phyloP scores from a whole-genome alignment of 1,284 basidiomycete species.

The Naganishia sp. region DNA sequence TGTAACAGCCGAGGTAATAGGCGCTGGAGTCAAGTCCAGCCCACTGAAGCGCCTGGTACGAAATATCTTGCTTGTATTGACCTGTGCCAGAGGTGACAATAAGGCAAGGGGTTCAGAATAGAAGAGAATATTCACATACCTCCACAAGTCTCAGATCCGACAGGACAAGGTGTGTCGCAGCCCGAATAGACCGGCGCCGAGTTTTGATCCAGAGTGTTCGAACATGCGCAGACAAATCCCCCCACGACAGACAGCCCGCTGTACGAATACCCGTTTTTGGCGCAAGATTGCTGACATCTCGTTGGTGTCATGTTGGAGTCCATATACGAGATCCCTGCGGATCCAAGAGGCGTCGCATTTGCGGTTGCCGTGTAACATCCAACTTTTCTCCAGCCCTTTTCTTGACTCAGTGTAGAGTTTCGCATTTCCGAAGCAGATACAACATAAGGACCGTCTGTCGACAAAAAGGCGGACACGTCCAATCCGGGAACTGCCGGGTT shows the following conservation, averaged over 20 bases:
- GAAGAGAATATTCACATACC: conserved; percentile 2
- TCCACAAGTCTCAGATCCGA: conserved; percentile 3
- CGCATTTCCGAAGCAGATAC: conserved; percentile 25
- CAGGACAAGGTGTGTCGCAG: not conserved
- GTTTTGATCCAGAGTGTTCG: not conserved
- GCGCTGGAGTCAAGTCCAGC: not conserved
- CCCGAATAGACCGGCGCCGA: not conserved
- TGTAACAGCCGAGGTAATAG: conserved; percentile 5
- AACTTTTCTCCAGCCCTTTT: conserved; percentile 37
- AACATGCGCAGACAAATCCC: not conserved
- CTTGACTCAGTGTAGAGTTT: conserved; percentile 14
- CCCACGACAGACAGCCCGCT: not conserved
- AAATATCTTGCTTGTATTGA: not conserved
- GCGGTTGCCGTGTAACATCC: conserved; percentile 34
- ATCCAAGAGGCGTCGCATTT: not conserved
- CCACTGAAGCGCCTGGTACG: not conserved
- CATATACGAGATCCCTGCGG: not conserved
- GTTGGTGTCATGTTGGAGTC: conserved; percentile 7
- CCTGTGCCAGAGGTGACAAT: not conserved
- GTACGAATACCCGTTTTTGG: not conserved
- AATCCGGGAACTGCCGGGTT: conserved; percentile 27
- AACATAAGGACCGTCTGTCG: conserved; percentile 37
- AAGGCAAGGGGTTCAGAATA: not conserved
- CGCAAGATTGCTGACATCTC: conserved; percentile 4
- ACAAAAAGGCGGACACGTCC: conserved; percentile 35